phyloP scores from a whole-genome alignment of 139 green algal species.

The Tetratostichococcus sp. region DNA sequence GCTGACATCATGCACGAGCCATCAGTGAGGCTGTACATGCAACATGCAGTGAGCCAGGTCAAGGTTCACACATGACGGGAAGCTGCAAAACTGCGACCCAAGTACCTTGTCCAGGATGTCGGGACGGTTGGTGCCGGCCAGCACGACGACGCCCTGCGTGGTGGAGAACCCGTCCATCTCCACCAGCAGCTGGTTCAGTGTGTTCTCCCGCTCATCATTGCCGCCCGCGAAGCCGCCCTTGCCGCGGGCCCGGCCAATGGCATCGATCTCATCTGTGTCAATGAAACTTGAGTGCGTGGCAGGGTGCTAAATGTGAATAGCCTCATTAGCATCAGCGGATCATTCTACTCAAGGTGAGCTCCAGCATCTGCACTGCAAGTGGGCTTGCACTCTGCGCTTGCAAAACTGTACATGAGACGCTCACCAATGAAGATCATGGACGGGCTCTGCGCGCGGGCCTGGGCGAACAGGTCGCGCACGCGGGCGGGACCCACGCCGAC shows the following conservation, averaged over 20 bases:
- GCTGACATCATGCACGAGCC: neutral
- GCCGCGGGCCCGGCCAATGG: constrained; percentile 76
- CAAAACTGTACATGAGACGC: neutral
- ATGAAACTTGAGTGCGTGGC: constrained; percentile 4
- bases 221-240: constrained; percentile 77
- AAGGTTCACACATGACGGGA: no score
- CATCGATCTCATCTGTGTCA: constrained; percentile 84
- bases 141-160: constrained; percentile 92
- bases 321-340: no score
- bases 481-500: constrained; percentile 86
- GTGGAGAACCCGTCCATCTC: constrained; percentile 88
- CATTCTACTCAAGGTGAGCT: no score
- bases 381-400: no score
- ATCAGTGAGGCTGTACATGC: no score
- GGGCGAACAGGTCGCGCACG: constrained; percentile 93
- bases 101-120: constrained; percentile 93
- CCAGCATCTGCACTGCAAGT: no score
- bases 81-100: no score
- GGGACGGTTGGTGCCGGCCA: constrained; percentile 96
- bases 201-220: constrained; percentile 98
- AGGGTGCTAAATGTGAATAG: no score
- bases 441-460: constrained; percentile 76
- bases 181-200: constrained; percentile 97
- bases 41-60: no score
- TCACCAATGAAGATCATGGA: constrained; percentile 96